Evolutionary conservation across 2,329 filamentous ascomycete genomes (phyloP).

Genomic region (Colletotrichum chrysophilum): DNA sequence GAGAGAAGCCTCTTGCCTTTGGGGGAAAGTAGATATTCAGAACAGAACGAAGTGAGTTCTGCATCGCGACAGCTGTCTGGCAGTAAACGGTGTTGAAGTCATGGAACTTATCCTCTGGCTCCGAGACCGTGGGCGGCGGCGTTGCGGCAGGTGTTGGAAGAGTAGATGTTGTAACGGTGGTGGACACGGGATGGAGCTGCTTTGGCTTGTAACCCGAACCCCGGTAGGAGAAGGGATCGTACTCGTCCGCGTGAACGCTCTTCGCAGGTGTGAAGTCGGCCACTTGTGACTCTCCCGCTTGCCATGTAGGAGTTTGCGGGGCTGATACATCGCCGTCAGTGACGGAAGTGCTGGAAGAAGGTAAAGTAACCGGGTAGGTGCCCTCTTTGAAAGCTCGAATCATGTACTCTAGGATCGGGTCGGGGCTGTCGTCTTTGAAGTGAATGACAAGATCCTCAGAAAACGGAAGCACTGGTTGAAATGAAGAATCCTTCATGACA

Average conservation of each 20-base stretch:
- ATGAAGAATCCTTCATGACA: slow-evolving; percentile 25
- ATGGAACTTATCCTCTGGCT: slow-evolving; percentile 45
- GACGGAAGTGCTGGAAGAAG: background rate
- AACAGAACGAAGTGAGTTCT: slow-evolving; percentile 62
- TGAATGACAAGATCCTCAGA: slow-evolving; percentile 63
- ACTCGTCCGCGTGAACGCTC: slow-evolving; percentile 38
- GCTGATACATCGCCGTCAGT: slow-evolving; percentile 3
- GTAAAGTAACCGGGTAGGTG: slow-evolving; percentile 32
- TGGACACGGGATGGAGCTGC: background rate
- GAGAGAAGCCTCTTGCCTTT: slow-evolving; percentile 50
- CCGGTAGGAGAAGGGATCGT: slow-evolving; percentile 51
- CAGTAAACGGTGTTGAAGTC: slow-evolving; percentile 45
- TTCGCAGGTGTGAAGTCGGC: background rate
- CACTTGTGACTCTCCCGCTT: background rate
- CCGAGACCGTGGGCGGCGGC: slow-evolving; percentile 37
- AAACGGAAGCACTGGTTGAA: slow-evolving; percentile 54
- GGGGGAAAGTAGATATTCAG: slow-evolving; percentile 57
- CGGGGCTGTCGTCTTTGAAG: slow-evolving; percentile 49
- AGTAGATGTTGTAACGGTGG: slow-evolving; percentile 30
- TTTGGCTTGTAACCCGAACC: background rate
- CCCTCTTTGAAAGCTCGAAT: slow-evolving; percentile 51
- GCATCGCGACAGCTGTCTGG: slow-evolving; percentile 56
- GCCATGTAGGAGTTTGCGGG: background rate
- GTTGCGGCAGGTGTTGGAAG: slow-evolving; percentile 51
- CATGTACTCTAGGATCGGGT: slow-evolving; percentile 49